phyloP scores from a whole-genome alignment of 768 basidiomycete genomes.

The Nidula microcarpa region DNA sequence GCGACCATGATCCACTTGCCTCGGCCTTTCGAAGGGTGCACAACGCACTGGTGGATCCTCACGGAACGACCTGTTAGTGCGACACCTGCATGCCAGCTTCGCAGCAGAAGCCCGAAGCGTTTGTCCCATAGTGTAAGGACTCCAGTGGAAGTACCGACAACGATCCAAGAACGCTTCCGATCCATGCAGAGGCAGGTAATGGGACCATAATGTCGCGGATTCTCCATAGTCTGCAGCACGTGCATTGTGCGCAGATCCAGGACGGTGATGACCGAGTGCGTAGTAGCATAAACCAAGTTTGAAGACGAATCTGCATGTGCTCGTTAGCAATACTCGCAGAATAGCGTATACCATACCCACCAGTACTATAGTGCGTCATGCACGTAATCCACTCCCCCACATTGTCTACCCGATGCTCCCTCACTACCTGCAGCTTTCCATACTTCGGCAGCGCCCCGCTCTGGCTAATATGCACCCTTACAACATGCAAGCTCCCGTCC shows the following conservation, averaged over 20 bases:
- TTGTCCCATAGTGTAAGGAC: slow-evolving; percentile 92
- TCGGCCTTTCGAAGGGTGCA: slow-evolving; percentile 85
- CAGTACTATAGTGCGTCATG: slow-evolving; percentile 78
- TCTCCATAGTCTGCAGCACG: slow-evolving; percentile 70
- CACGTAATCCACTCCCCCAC: slow-evolving; percentile 80
- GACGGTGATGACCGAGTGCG: slow-evolving; percentile 68
- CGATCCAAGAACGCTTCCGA: slow-evolving; percentile 80
- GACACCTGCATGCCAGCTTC: slow-evolving; percentile 79
- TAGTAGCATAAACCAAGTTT: slow-evolving; percentile 83
- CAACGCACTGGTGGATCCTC: slow-evolving; percentile 67
- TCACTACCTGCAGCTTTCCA: slow-evolving; percentile 70
- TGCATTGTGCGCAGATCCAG: slow-evolving; percentile 87
- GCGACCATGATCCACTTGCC: slow-evolving; percentile 92
- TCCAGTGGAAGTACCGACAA: slow-evolving; percentile 85
- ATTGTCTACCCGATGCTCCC: slow-evolving; percentile 74
- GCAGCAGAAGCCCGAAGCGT: slow-evolving; percentile 85
- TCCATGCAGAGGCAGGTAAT: slow-evolving; percentile 86
- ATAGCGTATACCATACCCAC: slow-evolving; percentile 28
- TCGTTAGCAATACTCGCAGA: background rate
- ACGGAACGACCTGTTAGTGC: slow-evolving; percentile 48
- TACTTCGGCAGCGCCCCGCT: slow-evolving; percentile 79
- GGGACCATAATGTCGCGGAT: slow-evolving; percentile 82
- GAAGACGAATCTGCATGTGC: slow-evolving; percentile 56
- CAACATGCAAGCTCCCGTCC: slow-evolving; percentile 80
- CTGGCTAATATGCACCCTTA: slow-evolving; percentile 73